Base-by-base conservation (phyloP, 2,329 filamentous ascomycete species). In the Venturia pyrina region DNA sequence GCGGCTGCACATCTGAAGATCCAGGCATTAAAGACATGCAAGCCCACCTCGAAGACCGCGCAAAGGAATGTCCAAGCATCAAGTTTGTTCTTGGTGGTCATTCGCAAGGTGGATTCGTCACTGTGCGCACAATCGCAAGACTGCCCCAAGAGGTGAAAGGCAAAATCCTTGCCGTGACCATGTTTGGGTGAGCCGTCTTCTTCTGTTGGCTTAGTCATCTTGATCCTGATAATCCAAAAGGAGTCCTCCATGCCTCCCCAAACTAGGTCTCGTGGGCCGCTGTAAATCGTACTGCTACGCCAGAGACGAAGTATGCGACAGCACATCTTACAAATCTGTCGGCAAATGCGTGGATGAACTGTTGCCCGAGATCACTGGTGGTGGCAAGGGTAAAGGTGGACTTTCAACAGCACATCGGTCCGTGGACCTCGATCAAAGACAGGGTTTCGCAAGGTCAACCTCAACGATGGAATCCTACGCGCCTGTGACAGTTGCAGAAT, bases 71-170 rank as follows among this genome's bases (percentile, higher is more conserved):
- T 46, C 65, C 65, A 1, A 17, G n/a, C 28, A 53, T 34, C 21
- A 66, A 65, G 40, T 65, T 65, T 46, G 61, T 44, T 19, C 59
- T 66, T 7, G 65, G 65, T n/a, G 65, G 65, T 2, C 65, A 66
- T 32, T 64, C 60, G 8, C 65, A 66, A 37, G 62, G 65, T 8
- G 65, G 62, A 24, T 50, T 66, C 32, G 65, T 57, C 1, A 41
- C 60, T 24, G 61, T 57, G 5, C 13, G 53, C 24, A 37, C 61
- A 24, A 40, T 66, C 41, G 63, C 62, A 6, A 48, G 60, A 40
- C n/a, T 66, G 5, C 63, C 62, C 1, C n/a, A 41, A 13, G 50
- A 65, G 11, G 21, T 56, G 2, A 63, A 66, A 17, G 46, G 32
- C 10, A 48, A 56, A 6, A 50, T 65, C n/a, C 34, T 66, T 13